Base-by-base conservation (phyloP, 1,139 yeast genomes). In the Pichia sp. region DNA sequence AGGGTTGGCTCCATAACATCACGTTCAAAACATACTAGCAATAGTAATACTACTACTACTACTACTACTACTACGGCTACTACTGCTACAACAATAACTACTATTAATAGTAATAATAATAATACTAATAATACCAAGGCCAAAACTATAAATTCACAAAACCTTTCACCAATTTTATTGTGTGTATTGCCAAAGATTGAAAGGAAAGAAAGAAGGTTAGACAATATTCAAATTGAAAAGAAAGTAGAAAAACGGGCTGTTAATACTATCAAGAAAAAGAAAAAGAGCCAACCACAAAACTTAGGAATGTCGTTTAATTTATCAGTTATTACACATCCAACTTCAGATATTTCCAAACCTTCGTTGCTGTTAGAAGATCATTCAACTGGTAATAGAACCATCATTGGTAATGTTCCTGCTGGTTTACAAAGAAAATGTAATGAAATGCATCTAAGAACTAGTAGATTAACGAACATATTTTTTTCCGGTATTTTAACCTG, bases 401-500 rank as follows among this genome's bases (percentile, higher is more conserved):
- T 90, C 46, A 78, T 93, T 64, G 99, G 99, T 2, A 81, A 84
- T 53, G 69, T 88, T 3, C 81, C 95, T 6, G 97, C 90, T 64
- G 98, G 98, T 1, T 71, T 90, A 0, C 99, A 93, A 66, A 73
- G 99, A 59, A 71, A 77, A 11, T 67, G 84, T 49, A 77, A 78
- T 54, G 85, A 82, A 54, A 73, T 76, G 56, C 76, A 78, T 49
- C 66, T 81, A 28, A 72, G 77, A 56, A 70, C 83, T 25, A 70
- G 78, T 3, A 83, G 80, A 58, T 69, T 89, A 38, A 75, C 79
- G 51, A 79, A 82, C 34, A 73, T 91, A 3, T 90, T 88, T 62
- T 63, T 91, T 9, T 83, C 96, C 0, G 99, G 99, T 2, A 73
- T 73, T 16, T 59, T 87, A 16, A 71, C 75, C 49, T 91, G 97